These are phyloP conservation scores for Phytophthora cryptogea DNA, from an alignment of 352 stramenopile species.

Conservation along the genomic window DNA sequence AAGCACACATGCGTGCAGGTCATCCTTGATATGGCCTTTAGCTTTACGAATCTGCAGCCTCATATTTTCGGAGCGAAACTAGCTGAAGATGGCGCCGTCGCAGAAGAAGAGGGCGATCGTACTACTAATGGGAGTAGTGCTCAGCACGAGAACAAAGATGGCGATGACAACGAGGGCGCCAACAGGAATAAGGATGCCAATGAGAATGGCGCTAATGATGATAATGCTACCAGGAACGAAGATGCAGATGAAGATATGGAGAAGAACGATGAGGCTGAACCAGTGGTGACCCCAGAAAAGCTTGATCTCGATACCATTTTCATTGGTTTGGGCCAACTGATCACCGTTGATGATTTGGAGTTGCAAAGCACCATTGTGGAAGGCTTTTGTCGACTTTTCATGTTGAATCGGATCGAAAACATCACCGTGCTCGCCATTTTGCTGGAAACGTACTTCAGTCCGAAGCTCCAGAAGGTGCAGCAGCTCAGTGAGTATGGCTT, in stretches of 20 bases:
- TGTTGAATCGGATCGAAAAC: constrained; percentile 73
- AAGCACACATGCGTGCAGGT: constrained; percentile 79
- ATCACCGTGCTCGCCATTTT: constrained; percentile 63
- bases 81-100: constrained; percentile 14
- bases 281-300: constrained; percentile 25
- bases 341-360: constrained; percentile 63
- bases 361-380: constrained; percentile 78
- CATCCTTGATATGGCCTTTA: constrained; percentile 73
- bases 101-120: constrained; percentile 3
- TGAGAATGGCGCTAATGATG: background rate
- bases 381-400: constrained; percentile 76
- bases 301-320: constrained; percentile 66
- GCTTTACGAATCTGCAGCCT: constrained; percentile 59
- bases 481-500: constrained; percentile 56
- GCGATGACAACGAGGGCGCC: constrained; percentile 10
- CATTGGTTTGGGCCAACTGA: constrained; percentile 56
- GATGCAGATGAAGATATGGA: constrained; percentile 33
- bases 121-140: constrained; percentile 8
- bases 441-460: constrained; percentile 78
- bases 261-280: constrained; percentile 29
- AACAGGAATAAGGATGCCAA: constrained; percentile 12
- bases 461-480: constrained; percentile 60
- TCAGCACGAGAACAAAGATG: constrained; percentile 3
- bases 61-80: constrained; percentile 44
- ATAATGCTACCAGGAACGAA: background rate